Conservation (phyloP, 2,329 filamentous ascomycete species). For the Cladophialophora psammophila region DNA sequence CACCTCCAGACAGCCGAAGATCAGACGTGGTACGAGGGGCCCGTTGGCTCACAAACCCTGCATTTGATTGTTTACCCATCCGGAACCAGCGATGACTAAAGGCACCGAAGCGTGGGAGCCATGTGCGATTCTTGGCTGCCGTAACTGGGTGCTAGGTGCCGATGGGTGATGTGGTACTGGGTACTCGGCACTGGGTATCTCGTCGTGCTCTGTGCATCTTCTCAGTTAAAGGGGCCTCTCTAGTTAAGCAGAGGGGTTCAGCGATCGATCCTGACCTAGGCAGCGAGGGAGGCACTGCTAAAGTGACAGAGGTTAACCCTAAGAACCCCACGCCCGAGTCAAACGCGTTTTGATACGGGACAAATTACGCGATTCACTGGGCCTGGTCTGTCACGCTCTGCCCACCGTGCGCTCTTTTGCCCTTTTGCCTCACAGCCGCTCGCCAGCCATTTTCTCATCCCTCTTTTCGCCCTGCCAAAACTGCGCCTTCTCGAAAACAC, state of each 20-base stretch:
- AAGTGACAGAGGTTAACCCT: neutral
- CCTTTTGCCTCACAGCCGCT: constrained; percentile 11
- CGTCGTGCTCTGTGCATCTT: neutral
- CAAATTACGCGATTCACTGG: constrained; percentile 25
- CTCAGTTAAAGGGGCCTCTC: neutral
- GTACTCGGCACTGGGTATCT: too few relatives aligned
- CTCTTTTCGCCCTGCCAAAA: constrained; percentile 11
- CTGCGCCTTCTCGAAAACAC: constrained; percentile 11
- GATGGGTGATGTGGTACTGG: too few relatives aligned
- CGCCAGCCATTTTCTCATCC: constrained; percentile 18
- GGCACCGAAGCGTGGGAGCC: constrained; percentile 19
- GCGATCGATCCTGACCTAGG: too few relatives aligned
- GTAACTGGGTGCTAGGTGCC: neutral
- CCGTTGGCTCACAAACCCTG: neutral
- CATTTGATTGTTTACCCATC: constrained; percentile 22
- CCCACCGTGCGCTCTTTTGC: constrained; percentile 9
- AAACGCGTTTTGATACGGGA: constrained; percentile 16
- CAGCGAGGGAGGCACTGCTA: neutral
- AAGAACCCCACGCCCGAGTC: constrained; percentile 9
- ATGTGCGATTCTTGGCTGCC: constrained; percentile 8
- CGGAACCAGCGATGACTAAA: constrained; percentile 24
- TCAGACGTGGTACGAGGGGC: neutral
- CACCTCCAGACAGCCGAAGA: neutral
- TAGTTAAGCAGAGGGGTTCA: neutral
- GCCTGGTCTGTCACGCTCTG: constrained; percentile 13